Conservation (phyloP, 306 rosid species). For the Malus sieversii region DNA sequence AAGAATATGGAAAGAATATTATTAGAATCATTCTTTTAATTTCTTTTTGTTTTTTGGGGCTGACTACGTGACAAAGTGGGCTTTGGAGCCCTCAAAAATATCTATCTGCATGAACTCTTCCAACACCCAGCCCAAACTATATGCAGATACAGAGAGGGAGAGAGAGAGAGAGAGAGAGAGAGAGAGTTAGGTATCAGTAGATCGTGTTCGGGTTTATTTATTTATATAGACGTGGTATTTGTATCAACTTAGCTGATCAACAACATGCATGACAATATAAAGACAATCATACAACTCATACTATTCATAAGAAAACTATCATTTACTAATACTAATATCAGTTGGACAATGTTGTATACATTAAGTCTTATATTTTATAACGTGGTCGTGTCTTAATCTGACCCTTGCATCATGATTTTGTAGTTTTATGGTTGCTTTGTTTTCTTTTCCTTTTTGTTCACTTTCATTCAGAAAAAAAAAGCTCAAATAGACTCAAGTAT, state of each 20-base stretch:
- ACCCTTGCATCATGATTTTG: background rate
- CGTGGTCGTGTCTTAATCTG: background rate
- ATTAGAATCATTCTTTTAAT: background rate
- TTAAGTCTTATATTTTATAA: too few relatives aligned
- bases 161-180: too few relatives aligned
- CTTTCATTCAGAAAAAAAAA: too few relatives aligned
- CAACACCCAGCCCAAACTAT: background rate
- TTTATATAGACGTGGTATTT: too few relatives aligned
- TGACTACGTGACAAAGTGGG: background rate
- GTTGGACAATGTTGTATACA: background rate
- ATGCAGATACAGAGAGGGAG: too few relatives aligned
- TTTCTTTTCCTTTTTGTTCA: background rate
- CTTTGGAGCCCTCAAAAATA: background rate
- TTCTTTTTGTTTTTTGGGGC: background rate
- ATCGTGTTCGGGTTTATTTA: too few relatives aligned
- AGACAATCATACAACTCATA: background rate
- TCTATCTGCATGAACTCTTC: background rate
- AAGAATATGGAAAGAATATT: background rate
- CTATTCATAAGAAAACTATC: background rate
- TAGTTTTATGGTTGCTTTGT: background rate
- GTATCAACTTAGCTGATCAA: background rate
- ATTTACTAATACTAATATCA: too few relatives aligned
- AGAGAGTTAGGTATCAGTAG: too few relatives aligned
- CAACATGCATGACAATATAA: background rate
- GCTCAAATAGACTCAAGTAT: too few relatives aligned